These are phyloP conservation scores for Penicillium cosmopolitanum DNA, from an alignment of 495 filamentous ascomycete species.

Conservation along the genomic window DNA sequence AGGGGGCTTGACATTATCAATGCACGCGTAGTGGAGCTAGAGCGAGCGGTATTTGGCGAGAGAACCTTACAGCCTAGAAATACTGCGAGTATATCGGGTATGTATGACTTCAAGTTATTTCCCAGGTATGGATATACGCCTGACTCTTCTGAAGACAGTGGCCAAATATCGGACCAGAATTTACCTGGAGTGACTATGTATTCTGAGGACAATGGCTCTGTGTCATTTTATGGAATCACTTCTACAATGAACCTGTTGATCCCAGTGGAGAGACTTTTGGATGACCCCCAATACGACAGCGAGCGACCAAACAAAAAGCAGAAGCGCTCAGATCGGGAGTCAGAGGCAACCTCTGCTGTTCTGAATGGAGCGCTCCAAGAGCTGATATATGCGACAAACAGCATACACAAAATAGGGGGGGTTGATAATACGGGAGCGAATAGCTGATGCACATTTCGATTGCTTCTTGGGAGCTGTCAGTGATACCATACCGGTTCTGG, in stretches of 20 bases:
- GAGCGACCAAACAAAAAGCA: slow-evolving; percentile 5
- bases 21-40: slow-evolving; percentile 16
- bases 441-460: neutral
- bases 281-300: neutral
- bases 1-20: slow-evolving; percentile 18
- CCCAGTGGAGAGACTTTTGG: neutral
- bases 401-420: neutral
- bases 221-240: slow-evolving; percentile 10
- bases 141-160: neutral
- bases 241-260: slow-evolving; percentile 5
- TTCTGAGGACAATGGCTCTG: neutral
- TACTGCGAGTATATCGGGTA: neutral
- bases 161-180: neutral
- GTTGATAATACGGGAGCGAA: neutral
- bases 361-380: neutral
- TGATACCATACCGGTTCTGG: slow-evolving; percentile 3
- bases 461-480: slow-evolving; percentile 3
- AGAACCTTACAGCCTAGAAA: slow-evolving; percentile 10
- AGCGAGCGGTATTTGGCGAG: slow-evolving; percentile 20
- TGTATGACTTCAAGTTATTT: neutral
- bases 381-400: neutral
- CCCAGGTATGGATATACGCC: neutral
- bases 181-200: slow-evolving; percentile 5
- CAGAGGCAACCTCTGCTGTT: neutral
- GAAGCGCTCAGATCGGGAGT: neutral